Percentiles rank a stretch among this genome's conserved stretches.
These are phyloP conservation scores for Ceraceosorus guamensis DNA, from an alignment of 1,284 basidiomycete genomes.

Conservation along the genomic window DNA sequence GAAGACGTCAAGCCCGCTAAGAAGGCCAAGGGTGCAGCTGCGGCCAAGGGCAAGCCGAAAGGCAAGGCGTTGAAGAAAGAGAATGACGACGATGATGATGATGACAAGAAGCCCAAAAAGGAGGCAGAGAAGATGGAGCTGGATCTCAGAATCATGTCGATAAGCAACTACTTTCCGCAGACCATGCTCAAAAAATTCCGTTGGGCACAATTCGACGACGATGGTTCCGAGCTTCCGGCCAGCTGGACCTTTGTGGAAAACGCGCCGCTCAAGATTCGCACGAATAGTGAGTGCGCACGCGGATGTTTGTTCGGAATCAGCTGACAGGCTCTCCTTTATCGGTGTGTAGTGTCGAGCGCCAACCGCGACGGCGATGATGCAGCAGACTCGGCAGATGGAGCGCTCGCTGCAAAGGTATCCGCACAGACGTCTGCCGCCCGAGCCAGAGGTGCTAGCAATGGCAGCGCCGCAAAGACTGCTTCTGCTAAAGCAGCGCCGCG, in stretches of 20 bases:
- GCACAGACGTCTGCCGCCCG: not conserved
- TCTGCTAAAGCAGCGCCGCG: not conserved
- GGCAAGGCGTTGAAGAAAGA: constrained; percentile 7
- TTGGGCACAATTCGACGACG: constrained; percentile 17
- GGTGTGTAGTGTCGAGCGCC: not conserved
- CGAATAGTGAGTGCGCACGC: constrained; percentile 5
- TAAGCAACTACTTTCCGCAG: constrained; percentile 43
- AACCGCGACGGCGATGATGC: not conserved
- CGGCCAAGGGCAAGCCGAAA: constrained; percentile 13
- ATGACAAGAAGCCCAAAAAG: constrained; percentile 27
- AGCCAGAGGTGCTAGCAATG: not conserved
- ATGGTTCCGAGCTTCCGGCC: constrained; percentile 7
- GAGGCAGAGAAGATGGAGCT: constrained; percentile 45
- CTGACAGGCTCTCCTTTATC: too few species aligned
- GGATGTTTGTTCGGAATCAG: not conserved
- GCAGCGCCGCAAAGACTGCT: not conserved
- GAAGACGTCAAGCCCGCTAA: constrained; percentile 22
- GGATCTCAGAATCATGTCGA: constrained; percentile 36
- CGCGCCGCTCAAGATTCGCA: constrained; percentile 36
- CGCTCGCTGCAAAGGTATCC: not conserved
- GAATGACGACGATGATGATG: constrained; percentile 15
- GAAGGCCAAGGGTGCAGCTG: constrained; percentile 10
- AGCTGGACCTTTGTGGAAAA: constrained; percentile 40
- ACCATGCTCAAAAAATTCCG: constrained; percentile 48
- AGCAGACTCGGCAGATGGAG: not conserved